Conservation (phyloP, 73 alveolate species). For the Paramecium tetraurelia region DNA sequence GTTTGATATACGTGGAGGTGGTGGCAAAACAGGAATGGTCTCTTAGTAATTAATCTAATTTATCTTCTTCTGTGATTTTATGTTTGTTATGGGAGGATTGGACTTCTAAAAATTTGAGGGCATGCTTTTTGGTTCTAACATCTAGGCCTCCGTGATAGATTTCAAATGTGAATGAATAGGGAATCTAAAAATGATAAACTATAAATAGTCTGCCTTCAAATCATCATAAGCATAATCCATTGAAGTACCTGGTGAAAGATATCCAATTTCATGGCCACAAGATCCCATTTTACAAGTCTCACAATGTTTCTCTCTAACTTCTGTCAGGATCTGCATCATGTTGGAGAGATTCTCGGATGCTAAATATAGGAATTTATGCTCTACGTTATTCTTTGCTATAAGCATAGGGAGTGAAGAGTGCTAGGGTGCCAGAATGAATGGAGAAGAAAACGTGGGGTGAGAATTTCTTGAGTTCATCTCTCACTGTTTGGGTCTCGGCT, state of each 20-base stretch:
- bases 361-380: not conserved
- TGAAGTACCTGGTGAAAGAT: conserved; percentile 62
- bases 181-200: not conserved
- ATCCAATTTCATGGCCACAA: conserved; percentile 58
- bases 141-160: conserved; percentile 50
- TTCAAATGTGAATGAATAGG: conserved; percentile 67
- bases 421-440: conserved; percentile 57
- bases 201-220: not conserved
- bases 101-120: not conserved
- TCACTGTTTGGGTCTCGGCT: conserved; percentile 59
- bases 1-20: not conserved
- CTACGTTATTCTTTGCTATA: conserved; percentile 29
- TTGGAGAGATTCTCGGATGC: not conserved
- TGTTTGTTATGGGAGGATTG: not conserved
- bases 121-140: not conserved
- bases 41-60: not conserved
- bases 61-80: not conserved
- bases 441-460: conserved; percentile 63
- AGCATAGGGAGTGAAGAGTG: conserved; percentile 51
- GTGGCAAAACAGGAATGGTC: conserved; percentile 13
- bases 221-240: conserved; percentile 69
- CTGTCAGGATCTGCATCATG: not conserved
- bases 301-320: conserved; percentile 14
- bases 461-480: conserved; percentile 31
- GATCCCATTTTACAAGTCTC: conserved; percentile 62